Percentiles rank a stretch among this genome's conserved stretches.
Evolutionary conservation across 208 protist species (phyloP).

Genomic region (Phytomonas francai): DNA sequence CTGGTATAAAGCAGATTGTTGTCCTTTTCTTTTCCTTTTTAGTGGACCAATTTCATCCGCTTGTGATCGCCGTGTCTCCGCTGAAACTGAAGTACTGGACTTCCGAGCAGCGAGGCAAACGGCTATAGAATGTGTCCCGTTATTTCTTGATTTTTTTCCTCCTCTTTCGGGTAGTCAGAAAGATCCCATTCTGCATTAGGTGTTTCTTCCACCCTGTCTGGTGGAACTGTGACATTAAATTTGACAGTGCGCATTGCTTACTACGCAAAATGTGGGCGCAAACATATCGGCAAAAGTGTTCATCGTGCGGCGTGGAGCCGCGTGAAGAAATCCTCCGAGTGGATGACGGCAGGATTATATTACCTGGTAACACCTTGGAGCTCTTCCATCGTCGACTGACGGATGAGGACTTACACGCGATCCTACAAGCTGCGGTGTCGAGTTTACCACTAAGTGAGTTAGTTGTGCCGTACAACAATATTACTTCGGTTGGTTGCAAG

Average conservation of each 20-base stretch:
- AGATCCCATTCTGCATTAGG: not conserved
- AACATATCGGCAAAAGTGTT: conserved; percentile 36
- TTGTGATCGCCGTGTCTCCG: not conserved
- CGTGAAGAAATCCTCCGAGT: conserved; percentile 29
- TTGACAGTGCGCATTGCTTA: not conserved
- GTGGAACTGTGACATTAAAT: not conserved
- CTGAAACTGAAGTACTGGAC: not conserved
- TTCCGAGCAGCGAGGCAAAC: not conserved
- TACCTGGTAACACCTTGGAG: conserved; percentile 54
- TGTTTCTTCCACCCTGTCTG: conserved; percentile 7
- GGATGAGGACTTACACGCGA: conserved; percentile 46
- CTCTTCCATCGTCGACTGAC: conserved; percentile 46
- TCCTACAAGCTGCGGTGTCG: conserved; percentile 21
- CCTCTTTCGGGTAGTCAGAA: conserved; percentile 3
- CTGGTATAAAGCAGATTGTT: not conserved
- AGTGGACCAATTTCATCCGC: not conserved
- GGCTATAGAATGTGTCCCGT: not conserved
- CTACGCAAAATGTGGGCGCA: conserved; percentile 39
- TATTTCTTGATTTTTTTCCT: conserved; percentile 4
- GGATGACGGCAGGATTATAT: conserved; percentile 17
- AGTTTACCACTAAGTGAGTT: conserved; percentile 26
- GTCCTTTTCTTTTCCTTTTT: not conserved
- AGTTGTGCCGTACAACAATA: conserved; percentile 57
- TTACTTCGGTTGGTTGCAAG: conserved; percentile 30
- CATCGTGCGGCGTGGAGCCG: conserved; percentile 21